Evolutionary conservation across 1,284 basidiomycete species (phyloP), one percentile per base, ranked within the genome.

Genomic region (Athelia psychrophila): DNA sequence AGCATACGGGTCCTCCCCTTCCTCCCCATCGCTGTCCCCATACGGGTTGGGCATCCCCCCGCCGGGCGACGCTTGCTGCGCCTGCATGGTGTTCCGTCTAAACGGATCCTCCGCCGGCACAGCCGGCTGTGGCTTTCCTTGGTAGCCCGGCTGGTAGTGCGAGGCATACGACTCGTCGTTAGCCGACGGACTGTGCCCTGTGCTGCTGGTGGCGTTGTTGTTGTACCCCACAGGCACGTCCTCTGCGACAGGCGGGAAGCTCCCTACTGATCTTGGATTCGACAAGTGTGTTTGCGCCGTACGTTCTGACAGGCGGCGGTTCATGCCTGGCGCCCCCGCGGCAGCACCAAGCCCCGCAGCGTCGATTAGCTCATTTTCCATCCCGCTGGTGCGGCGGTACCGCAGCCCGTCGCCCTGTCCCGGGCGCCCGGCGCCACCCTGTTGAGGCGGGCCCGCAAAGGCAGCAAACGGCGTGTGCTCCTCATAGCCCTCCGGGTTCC

Each of bases 401-500:
- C 38, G 38, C 16, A 42, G 52, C 6, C 13, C 54, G 24, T 51
- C 47, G 16, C 50, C 51, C 8, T 22, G n/a, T 25, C 30, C 55
- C 53, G 9, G 40, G 30, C 51, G 49, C 12, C 19, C 44, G 33
- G 24, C 4, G 35, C 32, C 12, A 16, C 42, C 19, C 35, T 50
- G 35, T 42, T 48, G 9, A 27, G 8, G 32, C 44, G 51, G 51
- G 1, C 68, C 72, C 1, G 72, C 72, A 54, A 81, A 80, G 3
- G 78, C 78, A 23, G 78, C 67, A 53, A 81, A 81, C 6, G 79
- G 80, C 0, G 71, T 61, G 1, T 65, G 62, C 3, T 69, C 75
- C 13, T 78, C 74, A 22, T 71, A 75, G 9, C 68, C 66, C 0
- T 70, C 65, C 4, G 71, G 71, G 6, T n/a, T 2, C 65, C 63